Percentiles rank a stretch among this genome's conserved stretches.
These are phyloP conservation scores for Trypanosoma melophagium DNA, from an alignment of 208 protist species.

Conservation along the genomic window DNA sequence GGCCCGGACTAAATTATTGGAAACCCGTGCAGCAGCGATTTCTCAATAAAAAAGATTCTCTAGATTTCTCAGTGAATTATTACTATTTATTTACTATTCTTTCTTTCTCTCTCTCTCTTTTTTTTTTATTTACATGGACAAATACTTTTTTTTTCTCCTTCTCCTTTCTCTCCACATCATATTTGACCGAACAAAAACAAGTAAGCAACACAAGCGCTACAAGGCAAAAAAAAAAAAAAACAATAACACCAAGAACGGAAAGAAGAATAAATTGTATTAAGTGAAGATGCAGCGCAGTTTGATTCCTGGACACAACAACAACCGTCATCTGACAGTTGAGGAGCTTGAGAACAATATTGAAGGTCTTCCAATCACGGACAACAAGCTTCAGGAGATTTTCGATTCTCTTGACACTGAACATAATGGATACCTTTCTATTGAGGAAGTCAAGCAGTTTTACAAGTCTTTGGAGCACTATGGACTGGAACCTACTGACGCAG, in stretches of 20 bases:
- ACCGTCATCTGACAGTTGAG: conserved; percentile 83
- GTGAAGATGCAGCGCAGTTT: conserved; percentile 71
- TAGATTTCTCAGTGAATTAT: conserved; percentile 1
- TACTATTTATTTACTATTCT: conserved; percentile 19
- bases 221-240: not conserved
- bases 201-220: not conserved
- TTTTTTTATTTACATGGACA: not conserved
- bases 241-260: conserved; percentile 4
- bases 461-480: conserved; percentile 85
- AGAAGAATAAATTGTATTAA: not conserved
- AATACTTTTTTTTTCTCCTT: conserved; percentile 1
- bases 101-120: not conserved
- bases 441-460: conserved; percentile 87
- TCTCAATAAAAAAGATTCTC: not conserved
- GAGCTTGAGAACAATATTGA: conserved; percentile 93
- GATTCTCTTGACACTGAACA: conserved; percentile 81
- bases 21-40: conserved; percentile 53
- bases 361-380: conserved; percentile 88
- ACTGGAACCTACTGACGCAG: conserved; percentile 71
- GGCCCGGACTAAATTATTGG: conserved; percentile 60
- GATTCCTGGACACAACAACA: conserved; percentile 91
- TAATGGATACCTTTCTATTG: conserved; percentile 64
- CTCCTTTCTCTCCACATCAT: not conserved
- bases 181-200: not conserved
- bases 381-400: conserved; percentile 88